Evolutionary conservation across 148 eudicot species (phyloP).

Genomic region (Pharnaceum exiguum): DNA sequence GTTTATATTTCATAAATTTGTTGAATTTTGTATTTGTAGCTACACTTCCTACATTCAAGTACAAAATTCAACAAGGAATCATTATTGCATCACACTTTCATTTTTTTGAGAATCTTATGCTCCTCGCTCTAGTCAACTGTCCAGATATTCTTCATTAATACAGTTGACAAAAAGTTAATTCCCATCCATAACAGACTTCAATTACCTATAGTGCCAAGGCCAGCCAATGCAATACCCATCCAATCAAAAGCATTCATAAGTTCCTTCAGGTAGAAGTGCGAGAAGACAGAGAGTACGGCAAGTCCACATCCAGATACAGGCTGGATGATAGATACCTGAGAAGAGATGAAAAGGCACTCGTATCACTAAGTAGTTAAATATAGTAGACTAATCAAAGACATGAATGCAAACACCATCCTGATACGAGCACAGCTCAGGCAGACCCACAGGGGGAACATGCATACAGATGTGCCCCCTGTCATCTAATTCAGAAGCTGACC

Average conservation of each 20-base stretch:
- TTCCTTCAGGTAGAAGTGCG: slow-evolving; percentile 96
- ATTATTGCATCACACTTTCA: too few species aligned
- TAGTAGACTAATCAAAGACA: background rate
- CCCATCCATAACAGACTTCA: slow-evolving; percentile 31
- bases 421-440: too few species aligned
- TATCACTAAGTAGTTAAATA: background rate
- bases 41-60: too few species aligned
- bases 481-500: too few species aligned
- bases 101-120: too few species aligned
- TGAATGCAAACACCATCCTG: background rate
- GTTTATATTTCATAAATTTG: too few species aligned
- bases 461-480: too few species aligned
- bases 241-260: slow-evolving; percentile 94
- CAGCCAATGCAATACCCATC: slow-evolving; percentile 89
- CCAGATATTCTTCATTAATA: too few species aligned
- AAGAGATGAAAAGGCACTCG: slow-evolving; percentile 10
- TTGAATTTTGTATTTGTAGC: too few species aligned
- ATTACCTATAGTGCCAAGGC: slow-evolving; percentile 97
- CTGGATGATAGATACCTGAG: slow-evolving; percentile 94
- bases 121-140: too few species aligned
- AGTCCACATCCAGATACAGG: slow-evolving; percentile 99
- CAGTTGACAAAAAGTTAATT: slow-evolving; percentile 18
- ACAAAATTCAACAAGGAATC: too few species aligned
- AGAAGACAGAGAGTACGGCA: slow-evolving; percentile 94
- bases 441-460: too few species aligned